Evolutionary conservation across 306 rosid genomes (phyloP), one percentile per base, ranked within the genome.

Genomic region (Lotus japonicus): DNA sequence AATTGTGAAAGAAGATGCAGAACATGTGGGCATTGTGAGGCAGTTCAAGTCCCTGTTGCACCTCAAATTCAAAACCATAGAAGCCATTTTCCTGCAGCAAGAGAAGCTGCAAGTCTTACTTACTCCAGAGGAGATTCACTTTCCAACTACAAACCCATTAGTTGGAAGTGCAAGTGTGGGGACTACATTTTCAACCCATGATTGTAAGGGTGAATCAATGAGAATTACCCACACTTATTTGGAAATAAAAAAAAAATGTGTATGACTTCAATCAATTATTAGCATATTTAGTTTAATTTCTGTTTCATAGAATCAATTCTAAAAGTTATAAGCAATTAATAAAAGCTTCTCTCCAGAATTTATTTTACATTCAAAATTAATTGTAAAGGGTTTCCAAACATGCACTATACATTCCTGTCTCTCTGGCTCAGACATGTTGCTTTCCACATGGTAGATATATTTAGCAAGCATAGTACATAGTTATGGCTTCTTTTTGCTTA

Each of bases 111-210:
- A 21, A 50, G 18, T 48, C 16, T 76, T 17, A 75, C 79, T 11
- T 53, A 62, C 52, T 83, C 84, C 8, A 85, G 92, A 84, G 79
- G 83, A 3, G 92, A 84, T 31, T 83, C 69, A 9, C 76, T 81
- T 75, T 81, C 95, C 26, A 89, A 89, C 70, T 92, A 92, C 77
- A 92, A 87, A 66, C 98, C 96, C 48, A 81, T 92, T 36, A 84
- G 96, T 74, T 89, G 96, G 91, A 89, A 85, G 64, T 92, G 98
- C 86, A 92, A 85, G 60, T 89, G 98, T 64, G 92, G 96, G 38
- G 72, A 91, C 70, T 64, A 76, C 69, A 42, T 84, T 41, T 86
- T 83, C 81, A 81, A 91, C 72, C 97, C 97, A 26, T 91, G 79
- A 59, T 9, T 35, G 39, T 6, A 81, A 35, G 51, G 60, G 9